phyloP scores from a whole-genome alignment of 192 early-diverging fungal genomes.

The Mortierella alpina region DNA sequence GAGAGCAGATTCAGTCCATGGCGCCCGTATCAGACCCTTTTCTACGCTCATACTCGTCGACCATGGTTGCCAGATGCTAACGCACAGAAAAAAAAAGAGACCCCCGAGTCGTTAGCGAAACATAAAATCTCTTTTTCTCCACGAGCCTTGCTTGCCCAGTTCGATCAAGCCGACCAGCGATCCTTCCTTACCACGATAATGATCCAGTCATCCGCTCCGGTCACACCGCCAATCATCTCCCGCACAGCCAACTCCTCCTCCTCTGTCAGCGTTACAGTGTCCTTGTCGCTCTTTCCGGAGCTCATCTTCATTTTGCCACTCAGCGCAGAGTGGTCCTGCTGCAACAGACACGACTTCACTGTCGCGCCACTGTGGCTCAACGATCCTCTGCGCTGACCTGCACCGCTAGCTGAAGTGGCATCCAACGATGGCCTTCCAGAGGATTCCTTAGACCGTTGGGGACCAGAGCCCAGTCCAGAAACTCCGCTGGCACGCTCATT shows the following conservation, averaged over 20 bases:
- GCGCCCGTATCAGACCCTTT: slow-evolving; percentile 5
- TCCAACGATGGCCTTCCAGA: slow-evolving; percentile 19
- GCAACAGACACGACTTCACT: no score
- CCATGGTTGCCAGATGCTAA: slow-evolving; percentile 47
- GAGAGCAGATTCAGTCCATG: no score
- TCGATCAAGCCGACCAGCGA: not conserved
- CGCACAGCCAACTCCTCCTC: slow-evolving; percentile 39
- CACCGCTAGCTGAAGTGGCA: not conserved
- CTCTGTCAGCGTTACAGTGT: slow-evolving; percentile 28
- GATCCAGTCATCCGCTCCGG: slow-evolving; percentile 36
- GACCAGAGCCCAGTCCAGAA: not conserved
- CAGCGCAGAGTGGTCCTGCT: not conserved
- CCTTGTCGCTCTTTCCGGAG: not conserved
- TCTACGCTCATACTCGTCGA: slow-evolving; percentile 44
- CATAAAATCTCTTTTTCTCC: not conserved
- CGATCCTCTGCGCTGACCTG: not conserved
- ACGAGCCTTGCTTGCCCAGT: not conserved
- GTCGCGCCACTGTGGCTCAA: not conserved
- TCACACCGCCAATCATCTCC: slow-evolving; percentile 39
- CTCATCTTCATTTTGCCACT: not conserved
- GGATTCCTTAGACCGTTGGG: slow-evolving; percentile 4
- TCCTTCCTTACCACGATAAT: slow-evolving; percentile 41
- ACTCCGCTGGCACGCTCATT: not conserved
- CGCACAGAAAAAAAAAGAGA: not conserved
- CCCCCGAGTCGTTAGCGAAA: not conserved